Base-by-base conservation (phyloP, 495 filamentous ascomycete species). In the Cercophora samala region DNA sequence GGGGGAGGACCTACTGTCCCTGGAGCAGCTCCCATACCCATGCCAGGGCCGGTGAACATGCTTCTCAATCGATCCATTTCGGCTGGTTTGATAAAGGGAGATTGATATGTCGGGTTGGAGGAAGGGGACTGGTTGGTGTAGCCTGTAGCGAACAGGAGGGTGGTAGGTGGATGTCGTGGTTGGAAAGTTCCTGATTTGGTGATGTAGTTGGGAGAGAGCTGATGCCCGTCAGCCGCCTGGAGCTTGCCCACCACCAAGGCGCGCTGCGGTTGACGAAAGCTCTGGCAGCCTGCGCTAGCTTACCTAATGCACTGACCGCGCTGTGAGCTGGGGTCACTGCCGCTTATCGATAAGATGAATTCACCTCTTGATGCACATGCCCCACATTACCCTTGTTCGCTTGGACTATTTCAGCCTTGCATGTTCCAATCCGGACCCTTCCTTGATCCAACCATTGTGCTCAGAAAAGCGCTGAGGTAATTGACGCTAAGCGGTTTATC, bases 41-140 rank as follows among this genome's bases (percentile, higher is more conserved):
- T 91, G 78, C 88, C 87, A 72, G 90, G 89, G 73, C 90, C 90
- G 15, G 24, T 22, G 69, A 97, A 84, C 88, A 97, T 89, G 72
- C 89, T 84, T 75, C 89, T 90, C 74, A 96, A 87, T 72, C 93
- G 90, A 75, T 97, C 92, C 93, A 97, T 97, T 29, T 70, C 76
- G 21, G 58, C 17, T 29, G 8, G 21, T 18, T 19, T 65, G 26
- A 23, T 42, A 65, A 42, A 18, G 21, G 59, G 37, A 56, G 13
- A 29, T 21, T 60, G 42, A 19, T 46, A 46, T 46, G 6, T 46
- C 6, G 2, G 13, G 15, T 22, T 5, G 5, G 19, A 42, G 32
- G 60, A 37, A 42, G 22, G 37, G 15, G 46, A 21, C 26, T n/a
- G 11, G 19, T 19, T 19, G 25, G 24, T 66, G 23, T 21, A 37